Base-by-base conservation (phyloP, 1,284 basidiomycete genomes). In the Malassezia pachydermatis region DNA sequence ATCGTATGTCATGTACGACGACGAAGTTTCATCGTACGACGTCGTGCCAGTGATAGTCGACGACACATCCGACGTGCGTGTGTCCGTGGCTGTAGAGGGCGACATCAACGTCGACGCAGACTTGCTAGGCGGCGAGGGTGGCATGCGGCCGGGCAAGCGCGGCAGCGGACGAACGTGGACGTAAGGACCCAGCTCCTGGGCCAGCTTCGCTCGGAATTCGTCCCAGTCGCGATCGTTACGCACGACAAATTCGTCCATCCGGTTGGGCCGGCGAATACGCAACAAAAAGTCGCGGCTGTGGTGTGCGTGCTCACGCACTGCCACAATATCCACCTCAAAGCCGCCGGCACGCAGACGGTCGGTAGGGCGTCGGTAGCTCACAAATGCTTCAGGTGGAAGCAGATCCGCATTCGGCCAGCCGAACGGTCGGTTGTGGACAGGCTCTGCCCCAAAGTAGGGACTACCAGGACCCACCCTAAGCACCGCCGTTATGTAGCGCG, bases 201-300 rank as follows among this genome's bases (percentile, higher is more conserved):
- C 33, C 11, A 68, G 59, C 40, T 60, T 60, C 34, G 46, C 50
- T 7, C 50, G 55, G 55, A 57, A 67, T 45, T 67, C 59, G 24
- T 61, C 57, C 28, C 63, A 69, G 54, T 69, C 66, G 35, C 50
- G 47, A 47, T 69, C 66, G 55, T 60, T 65, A 29, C 66, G 59
- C 32, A 69, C 59, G 1, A 69, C 65, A 37, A 56, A 65, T 48
- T 58, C 51, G 30, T 62, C 58, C 14, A 57, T 48, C 4, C 58
- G 59, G 36, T 65, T 62, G 33, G 60, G 65, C n/a, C 63, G 57
- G 20, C 60, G 60, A 24, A 69, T 59, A 14, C 60, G 54, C 17
- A 67, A 51, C 37, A 69, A 50, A 45, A 63, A 64, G 51, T 67
- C 62, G 28, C 59, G 52, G 35, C 59, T 62, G 23, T 34, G 45